Evolutionary conservation across 352 stramenopile species (phyloP), one percentile per base, ranked within the genome.

Genomic region (Pythium sp.): DNA sequence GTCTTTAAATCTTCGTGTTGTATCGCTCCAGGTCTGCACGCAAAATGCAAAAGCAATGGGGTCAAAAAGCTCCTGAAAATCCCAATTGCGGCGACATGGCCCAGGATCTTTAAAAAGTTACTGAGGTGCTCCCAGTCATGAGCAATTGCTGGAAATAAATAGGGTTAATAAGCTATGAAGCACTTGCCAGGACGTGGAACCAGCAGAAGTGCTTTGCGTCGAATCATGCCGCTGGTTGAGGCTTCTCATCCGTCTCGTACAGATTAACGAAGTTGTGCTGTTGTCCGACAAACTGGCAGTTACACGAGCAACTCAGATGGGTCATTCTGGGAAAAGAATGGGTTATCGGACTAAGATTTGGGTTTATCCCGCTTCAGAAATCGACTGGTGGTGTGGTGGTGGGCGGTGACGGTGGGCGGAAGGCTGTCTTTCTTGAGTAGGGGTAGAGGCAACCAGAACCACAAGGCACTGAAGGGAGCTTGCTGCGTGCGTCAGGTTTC

Each of bases 141-240:
- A 11, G 36, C 36, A 15, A 43, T 43, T 15, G 36, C 36, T 43
- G 36, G 36, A 12, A 43, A 43, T 18, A 18, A 18, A 5, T 18
- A 43, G 15, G 34, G 36, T 15, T 43, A 43, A 43, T 43, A 18
- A 18, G 36, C 36, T 12, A 43, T 43, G 15, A 18, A 18, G 15
- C 36, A 43, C 15, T 43, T 43, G 36, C 36, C 15, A 43, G 15
- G 3, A 15, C 5, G 36, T 18, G 36, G 11, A 18, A 43, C 14
- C 34, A 9, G 22, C 20, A 18, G 3, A 12, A 2, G 20, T 24
- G 6, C 49, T 12, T 2, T 34, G 12, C 3, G 12, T 43, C 6
- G 14, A 58, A 58, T 58, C 53, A 58, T 38, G 53, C 53, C 53
- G 26, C 53, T 20, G 26, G 53, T 58, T 58, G 14, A 58, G 53